Evolutionary conservation across 345 rosid species (phyloP).

Genomic region (Populus ilicifolia): DNA sequence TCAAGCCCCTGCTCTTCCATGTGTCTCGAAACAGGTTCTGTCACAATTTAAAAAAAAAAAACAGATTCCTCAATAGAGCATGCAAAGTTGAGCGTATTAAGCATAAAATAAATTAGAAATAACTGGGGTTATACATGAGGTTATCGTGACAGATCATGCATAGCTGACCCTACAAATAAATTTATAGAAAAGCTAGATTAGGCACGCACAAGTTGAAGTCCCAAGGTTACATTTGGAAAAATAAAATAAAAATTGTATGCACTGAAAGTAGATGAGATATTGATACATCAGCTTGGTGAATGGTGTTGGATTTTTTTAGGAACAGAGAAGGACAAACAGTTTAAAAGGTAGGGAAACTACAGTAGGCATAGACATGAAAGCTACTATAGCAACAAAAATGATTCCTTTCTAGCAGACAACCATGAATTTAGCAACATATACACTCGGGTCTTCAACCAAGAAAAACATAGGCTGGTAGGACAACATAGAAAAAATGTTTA

Average conservation of each 20-base stretch:
- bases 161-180: neutral
- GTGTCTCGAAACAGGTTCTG: constrained; percentile 96
- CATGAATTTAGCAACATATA: neutral
- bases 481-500: constrained; percentile 23
- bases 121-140: neutral
- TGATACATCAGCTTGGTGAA: neutral
- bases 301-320: neutral
- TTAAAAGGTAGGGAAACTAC: neutral
- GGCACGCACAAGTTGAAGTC: neutral
- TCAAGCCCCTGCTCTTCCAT: constrained; percentile 97
- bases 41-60: constrained; percentile 13
- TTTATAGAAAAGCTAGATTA: neutral
- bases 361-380: neutral
- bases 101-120: neutral
- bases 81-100: neutral
- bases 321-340: neutral
- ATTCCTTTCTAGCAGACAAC: neutral
- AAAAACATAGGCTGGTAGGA: neutral
- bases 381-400: neutral
- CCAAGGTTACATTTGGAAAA: neutral
- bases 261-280: neutral
- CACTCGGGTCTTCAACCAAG: neutral
- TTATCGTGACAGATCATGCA: neutral
- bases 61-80: neutral
- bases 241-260: neutral